These are phyloP conservation scores for Mycena galericulata DNA, from an alignment of 768 basidiomycete species.

Conservation along the genomic window DNA sequence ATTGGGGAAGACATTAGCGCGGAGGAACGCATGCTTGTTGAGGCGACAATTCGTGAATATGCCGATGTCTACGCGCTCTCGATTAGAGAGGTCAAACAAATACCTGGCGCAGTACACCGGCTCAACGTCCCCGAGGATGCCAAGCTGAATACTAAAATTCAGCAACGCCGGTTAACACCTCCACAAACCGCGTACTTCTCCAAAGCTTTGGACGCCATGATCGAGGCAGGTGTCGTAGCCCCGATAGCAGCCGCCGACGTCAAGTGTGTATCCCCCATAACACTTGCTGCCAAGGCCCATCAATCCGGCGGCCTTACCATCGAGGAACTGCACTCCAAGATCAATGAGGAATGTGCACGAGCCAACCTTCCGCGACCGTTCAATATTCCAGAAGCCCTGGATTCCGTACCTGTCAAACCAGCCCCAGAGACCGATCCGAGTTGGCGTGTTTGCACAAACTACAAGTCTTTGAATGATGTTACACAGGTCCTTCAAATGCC, in stretches of 20 bases:
- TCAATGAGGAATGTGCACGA: constrained; percentile 48
- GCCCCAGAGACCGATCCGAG: constrained; percentile 41
- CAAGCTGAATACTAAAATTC: constrained; percentile 44
- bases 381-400: constrained; percentile 27
- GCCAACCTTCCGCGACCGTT: constrained; percentile 38
- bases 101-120: constrained; percentile 46
- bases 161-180: constrained; percentile 46
- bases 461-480: constrained; percentile 47
- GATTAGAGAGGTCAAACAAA: constrained; percentile 48
- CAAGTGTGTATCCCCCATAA: constrained; percentile 48
- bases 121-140: constrained; percentile 45
- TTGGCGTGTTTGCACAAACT: constrained; percentile 57
- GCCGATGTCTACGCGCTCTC: constrained; percentile 55
- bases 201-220: constrained; percentile 49
- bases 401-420: too few species aligned
- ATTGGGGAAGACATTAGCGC: constrained; percentile 43
- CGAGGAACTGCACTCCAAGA: constrained; percentile 48
- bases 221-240: constrained; percentile 47
- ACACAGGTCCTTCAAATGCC: constrained; percentile 45
- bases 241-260: constrained; percentile 43
- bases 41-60: constrained; percentile 45
- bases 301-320: constrained; percentile 42
- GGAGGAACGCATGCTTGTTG: constrained; percentile 34
- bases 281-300: constrained; percentile 51
- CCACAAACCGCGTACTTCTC: constrained; percentile 47